Evolutionary conservation across 345 rosid species (phyloP).

Genomic region (Populus simonii): DNA sequence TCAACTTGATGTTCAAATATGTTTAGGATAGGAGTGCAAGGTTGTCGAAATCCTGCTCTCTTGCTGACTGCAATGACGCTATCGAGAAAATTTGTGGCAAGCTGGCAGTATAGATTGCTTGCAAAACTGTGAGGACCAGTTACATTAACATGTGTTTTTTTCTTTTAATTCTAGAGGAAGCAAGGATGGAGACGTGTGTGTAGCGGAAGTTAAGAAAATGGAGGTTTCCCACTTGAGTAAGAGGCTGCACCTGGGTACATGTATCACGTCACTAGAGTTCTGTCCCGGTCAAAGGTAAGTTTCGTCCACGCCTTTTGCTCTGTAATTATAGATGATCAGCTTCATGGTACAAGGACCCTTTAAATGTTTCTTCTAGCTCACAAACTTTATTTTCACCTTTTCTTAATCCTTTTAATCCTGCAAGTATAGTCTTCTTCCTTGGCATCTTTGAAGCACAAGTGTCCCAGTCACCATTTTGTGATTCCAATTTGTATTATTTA

Average conservation of each 20-base stretch:
- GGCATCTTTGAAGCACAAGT: not conserved
- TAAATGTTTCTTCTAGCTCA: not conserved
- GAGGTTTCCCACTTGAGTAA: slow-evolving; percentile 80
- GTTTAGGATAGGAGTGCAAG: not conserved
- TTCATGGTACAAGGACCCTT: not conserved
- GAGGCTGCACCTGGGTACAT: slow-evolving; percentile 80
- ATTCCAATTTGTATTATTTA: not conserved
- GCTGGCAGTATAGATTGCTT: not conserved
- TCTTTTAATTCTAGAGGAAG: slow-evolving; percentile 55
- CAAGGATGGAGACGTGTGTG: slow-evolving; percentile 82
- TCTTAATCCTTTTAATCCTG: not conserved
- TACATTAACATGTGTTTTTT: not conserved
- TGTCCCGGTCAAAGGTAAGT: slow-evolving; percentile 78
- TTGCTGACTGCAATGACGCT: not conserved
- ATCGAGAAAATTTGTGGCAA: not conserved
- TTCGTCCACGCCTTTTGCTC: not conserved
- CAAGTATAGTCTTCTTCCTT: not conserved
- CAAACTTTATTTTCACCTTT: not conserved
- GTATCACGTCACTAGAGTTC: slow-evolving; percentile 68
- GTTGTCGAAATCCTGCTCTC: not conserved
- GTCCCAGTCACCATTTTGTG: not conserved
- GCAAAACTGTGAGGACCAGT: not conserved
- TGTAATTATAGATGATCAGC: not conserved
- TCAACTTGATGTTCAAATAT: not conserved
- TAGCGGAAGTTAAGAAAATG: slow-evolving; percentile 89